Evolutionary conservation across 345 rosid species (phyloP), one percentile per base, ranked within the genome.

Genomic region (Eucalyptus curtisii): DNA sequence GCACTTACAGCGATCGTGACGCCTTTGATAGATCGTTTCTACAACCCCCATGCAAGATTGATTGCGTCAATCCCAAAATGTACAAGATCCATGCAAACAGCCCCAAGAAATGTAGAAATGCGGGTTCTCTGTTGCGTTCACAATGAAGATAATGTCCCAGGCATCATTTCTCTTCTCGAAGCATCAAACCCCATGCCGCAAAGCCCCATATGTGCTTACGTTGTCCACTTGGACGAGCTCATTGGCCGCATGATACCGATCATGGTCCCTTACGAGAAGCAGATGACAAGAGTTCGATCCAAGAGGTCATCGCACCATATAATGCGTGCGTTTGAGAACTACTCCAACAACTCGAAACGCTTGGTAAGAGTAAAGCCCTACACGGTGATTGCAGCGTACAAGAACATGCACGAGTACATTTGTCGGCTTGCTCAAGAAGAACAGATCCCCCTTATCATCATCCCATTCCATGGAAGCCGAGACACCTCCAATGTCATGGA

Each of bases 401-500:
- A 53, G 49, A 88, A 44, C 17, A 91, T 92, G 91, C 92, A 90
- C 37, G 89, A 91, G 86, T 87, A 88, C 40, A 88, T 92, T 17
- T 88, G 88, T 68, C 86, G 87, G 19, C 86, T 92, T 40, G 90
- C 92, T 3, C 81, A 66, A 42, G 91, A 92, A 12, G 90, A 87
- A 49, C 52, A 22, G 19, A 80, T 91, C 17, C 86, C 91, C 4
- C 40, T 92, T 6, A 90, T 90, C 40, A n/a, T 91, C 57, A 22
- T 92, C 40, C 94, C 94, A 1, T 91, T 90, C 48, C 89, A 82
- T 15, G 79, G 85, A 64, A 87, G 82, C 42, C 84, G 66, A n/a
- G 71, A 87, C 66, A 92, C 89, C 27, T 90, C 91, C 44, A 92
- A 93, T 24, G 88, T 88, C 10, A 87, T 89, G 88, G 92, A 89